Evolutionary conservation across 192 early-diverging fungal species (phyloP).

Genomic region (Backusella macrospora): DNA sequence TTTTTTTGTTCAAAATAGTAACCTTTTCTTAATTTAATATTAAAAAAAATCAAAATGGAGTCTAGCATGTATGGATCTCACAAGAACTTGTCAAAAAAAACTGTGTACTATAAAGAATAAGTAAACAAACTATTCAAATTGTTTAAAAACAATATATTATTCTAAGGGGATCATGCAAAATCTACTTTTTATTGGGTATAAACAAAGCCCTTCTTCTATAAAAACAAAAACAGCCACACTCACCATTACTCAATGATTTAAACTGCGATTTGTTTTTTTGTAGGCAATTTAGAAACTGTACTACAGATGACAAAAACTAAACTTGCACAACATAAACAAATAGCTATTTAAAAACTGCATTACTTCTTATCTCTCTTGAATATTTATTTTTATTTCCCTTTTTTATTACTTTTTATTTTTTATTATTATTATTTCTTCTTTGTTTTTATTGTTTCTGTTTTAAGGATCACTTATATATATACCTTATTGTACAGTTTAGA

Average conservation of each 20-base stretch:
- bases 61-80: not conserved
- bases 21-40: not conserved
- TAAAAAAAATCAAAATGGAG: not conserved
- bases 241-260: not conserved
- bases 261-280: not conserved
- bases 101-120: not conserved
- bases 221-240: not conserved
- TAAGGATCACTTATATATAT: not conserved
- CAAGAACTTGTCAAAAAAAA: not conserved
- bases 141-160: not conserved
- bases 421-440: not conserved
- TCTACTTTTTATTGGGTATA: too few relatives aligned
- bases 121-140: not conserved
- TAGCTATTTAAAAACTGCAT: conserved; percentile 13
- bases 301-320: conserved; percentile 5
- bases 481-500: not conserved
- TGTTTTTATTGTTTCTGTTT: not conserved
- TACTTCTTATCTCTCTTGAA: not conserved
- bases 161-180: not conserved
- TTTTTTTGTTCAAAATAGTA: not conserved
- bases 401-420: not conserved
- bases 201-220: not conserved
- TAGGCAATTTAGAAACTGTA: conserved; percentile 6
- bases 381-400: not conserved
- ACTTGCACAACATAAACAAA: conserved; percentile 13